phyloP scores from a whole-genome alignment of 495 filamentous ascomycete genomes.

The Penicillium paxilli region DNA sequence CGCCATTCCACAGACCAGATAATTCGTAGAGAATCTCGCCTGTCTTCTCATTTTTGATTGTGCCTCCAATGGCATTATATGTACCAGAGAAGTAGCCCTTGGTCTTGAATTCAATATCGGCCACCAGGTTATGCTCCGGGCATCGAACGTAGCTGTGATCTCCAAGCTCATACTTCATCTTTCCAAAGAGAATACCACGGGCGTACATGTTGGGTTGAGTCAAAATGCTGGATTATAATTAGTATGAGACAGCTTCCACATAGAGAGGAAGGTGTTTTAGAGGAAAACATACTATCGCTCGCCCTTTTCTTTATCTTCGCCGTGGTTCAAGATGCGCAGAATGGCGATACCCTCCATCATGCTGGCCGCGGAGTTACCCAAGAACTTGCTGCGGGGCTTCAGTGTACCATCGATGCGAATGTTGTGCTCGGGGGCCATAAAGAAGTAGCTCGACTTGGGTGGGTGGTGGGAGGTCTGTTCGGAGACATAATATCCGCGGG shows the following conservation, averaged over 20 bases:
- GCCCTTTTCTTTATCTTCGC: constrained; percentile 57
- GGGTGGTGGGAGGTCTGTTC: constrained; percentile 97
- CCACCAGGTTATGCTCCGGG: constrained; percentile 79
- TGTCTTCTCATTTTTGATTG: constrained; percentile 85
- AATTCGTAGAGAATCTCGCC: constrained; percentile 87
- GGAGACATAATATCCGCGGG: constrained; percentile 89
- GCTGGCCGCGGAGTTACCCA: constrained; percentile 96
- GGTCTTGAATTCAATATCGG: constrained; percentile 97
- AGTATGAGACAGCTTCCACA: constrained; percentile 6
- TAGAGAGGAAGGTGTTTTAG: not conserved
- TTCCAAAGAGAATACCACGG: constrained; percentile 93
- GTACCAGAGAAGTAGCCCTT: constrained; percentile 97
- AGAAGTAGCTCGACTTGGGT: constrained; percentile 98
- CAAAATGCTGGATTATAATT: constrained; percentile 59
- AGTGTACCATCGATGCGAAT: constrained; percentile 95
- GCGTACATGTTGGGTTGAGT: constrained; percentile 99
- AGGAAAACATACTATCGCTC: constrained; percentile 78
- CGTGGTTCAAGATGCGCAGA: constrained; percentile 77
- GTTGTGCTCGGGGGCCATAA: constrained; percentile 92
- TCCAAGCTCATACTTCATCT: constrained; percentile 99
- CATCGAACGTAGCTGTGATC: constrained; percentile 96
- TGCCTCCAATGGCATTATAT: constrained; percentile 93
- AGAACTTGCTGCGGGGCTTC: constrained; percentile 94
- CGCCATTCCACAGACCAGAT: constrained; percentile 88
- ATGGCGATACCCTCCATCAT: constrained; percentile 97